phyloP scores from a whole-genome alignment of 1,284 basidiomycete genomes.

The Cutaneotrichosporon sp. region DNA sequence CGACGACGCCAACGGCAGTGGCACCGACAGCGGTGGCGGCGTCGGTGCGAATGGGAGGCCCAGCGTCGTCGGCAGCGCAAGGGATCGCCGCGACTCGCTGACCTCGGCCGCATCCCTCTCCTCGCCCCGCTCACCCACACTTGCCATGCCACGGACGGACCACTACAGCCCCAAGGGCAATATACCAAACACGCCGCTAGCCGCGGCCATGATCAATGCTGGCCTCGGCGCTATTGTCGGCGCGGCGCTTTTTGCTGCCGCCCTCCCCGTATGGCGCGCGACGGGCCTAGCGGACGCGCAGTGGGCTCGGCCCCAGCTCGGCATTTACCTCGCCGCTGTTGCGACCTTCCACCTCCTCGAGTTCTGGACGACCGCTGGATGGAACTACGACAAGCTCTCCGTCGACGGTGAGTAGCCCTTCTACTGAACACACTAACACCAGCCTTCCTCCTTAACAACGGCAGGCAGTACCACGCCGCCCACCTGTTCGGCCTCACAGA shows the following conservation, averaged over 20 bases:
- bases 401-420: constrained; percentile 68
- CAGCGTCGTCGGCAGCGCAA: no score
- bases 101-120: no score
- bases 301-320: constrained; percentile 71
- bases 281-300: constrained; percentile 46
- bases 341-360: constrained; percentile 87
- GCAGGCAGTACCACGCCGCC: constrained; percentile 75
- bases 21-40: not conserved
- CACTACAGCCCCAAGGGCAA: constrained; percentile 52
- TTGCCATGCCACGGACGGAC: no score
- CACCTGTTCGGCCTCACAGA: constrained; percentile 73
- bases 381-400: constrained; percentile 87
- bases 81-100: no score
- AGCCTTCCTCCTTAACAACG: constrained; percentile 96
- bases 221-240: constrained; percentile 55
- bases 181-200: constrained; percentile 78
- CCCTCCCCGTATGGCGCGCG: constrained; percentile 51
- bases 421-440: constrained; percentile 1
- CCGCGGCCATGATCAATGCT: constrained; percentile 67
- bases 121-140: no score
- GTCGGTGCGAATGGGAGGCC: no score
- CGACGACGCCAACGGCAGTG: not conserved
- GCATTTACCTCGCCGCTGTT: constrained; percentile 75
- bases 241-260: constrained; percentile 39
- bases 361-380: constrained; percentile 90